Percentiles rank a stretch among this genome's conserved stretches.
Evolutionary conservation across 495 filamentous ascomycete species (phyloP).

Genomic region (Penicillium antarcticum): DNA sequence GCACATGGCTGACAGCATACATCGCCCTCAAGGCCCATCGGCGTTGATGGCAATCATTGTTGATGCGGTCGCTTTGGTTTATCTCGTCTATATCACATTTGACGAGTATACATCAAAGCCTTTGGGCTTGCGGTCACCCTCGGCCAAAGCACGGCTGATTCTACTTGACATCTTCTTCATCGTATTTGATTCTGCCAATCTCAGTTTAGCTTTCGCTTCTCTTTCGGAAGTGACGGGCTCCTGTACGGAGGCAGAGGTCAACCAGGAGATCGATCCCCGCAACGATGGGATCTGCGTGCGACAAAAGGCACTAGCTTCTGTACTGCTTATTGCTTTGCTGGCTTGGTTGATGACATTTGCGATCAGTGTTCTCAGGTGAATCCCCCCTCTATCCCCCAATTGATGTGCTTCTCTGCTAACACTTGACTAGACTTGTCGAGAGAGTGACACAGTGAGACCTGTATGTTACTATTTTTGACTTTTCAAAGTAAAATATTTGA

Average conservation of each 20-base stretch:
- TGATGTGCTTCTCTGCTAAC: conserved; percentile 12
- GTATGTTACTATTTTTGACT: background rate
- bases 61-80: conserved; percentile 83
- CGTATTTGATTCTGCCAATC: conserved; percentile 89
- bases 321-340: conserved; percentile 78
- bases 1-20: conserved; percentile 47
- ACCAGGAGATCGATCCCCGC: conserved; percentile 34
- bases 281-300: conserved; percentile 58
- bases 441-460: conserved; percentile 50
- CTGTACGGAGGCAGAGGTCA: conserved; percentile 45
- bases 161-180: conserved; percentile 94
- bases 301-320: conserved; percentile 74
- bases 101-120: conserved; percentile 96
- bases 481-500: background rate
- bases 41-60: conserved; percentile 88
- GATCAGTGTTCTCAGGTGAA: conserved; percentile 79
- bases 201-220: conserved; percentile 83
- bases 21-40: conserved; percentile 61
- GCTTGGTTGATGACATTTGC: conserved; percentile 89
- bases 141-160: conserved; percentile 80
- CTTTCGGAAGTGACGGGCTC: conserved; percentile 68
- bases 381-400: background rate
- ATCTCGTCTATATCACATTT: conserved; percentile 88
- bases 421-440: conserved; percentile 57
- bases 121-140: conserved; percentile 76